Conservation (phyloP, 2,329 filamentous ascomycete species). For the Phyllosticta citrichinensis region DNA sequence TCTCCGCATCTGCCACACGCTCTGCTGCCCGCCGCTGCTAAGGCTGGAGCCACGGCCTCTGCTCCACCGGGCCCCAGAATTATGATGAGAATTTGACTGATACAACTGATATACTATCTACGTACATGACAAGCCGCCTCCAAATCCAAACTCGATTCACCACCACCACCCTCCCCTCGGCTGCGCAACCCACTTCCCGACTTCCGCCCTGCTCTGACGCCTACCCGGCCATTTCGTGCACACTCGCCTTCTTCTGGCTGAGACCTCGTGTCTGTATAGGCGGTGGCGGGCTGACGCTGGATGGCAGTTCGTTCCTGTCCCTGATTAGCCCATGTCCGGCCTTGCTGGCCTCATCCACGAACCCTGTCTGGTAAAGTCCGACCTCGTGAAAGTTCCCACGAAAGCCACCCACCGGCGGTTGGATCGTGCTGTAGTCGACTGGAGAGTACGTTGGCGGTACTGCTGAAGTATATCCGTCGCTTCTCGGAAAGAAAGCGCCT, state of each 20-base stretch:
- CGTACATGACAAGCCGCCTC: neutral
- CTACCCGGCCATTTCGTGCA: slow-evolving; percentile 10
- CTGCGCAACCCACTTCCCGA: neutral
- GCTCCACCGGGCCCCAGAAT: neutral
- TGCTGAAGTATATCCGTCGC: neutral
- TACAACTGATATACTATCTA: neutral
- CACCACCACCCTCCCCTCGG: neutral
- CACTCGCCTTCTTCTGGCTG: neutral
- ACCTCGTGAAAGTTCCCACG: slow-evolving; percentile 7
- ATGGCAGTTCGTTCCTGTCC: neutral
- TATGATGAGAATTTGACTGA: neutral
- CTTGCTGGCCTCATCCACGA: neutral
- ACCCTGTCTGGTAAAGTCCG: slow-evolving; percentile 3
- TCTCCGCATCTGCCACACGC: neutral
- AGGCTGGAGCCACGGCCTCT: neutral
- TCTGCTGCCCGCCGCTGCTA: neutral
- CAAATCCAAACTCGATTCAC: neutral
- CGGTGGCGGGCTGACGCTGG: slow-evolving; percentile 4
- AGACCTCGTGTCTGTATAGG: neutral
- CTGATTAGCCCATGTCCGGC: neutral
- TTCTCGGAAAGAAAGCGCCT: neutral
- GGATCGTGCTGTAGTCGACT: neutral
- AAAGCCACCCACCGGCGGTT: neutral
- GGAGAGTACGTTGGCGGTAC: slow-evolving; percentile 5
- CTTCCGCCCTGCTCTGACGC: neutral